Base-by-base conservation (phyloP, 1,284 basidiomycete species). In the Porphyrellus sp. region DNA sequence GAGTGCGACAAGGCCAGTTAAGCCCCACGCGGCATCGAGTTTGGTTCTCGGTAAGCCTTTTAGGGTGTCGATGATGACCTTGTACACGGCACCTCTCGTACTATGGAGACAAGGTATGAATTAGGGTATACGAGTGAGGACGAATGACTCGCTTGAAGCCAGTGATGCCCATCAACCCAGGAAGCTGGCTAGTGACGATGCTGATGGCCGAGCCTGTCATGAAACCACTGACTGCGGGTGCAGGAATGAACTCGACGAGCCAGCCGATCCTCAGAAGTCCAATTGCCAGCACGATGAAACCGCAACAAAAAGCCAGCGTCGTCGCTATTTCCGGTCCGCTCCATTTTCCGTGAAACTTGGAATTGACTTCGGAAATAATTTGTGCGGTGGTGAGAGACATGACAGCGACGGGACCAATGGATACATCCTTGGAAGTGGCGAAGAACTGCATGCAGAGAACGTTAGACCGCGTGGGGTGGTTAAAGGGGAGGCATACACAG, bases 321-420 rank as follows among this genome's bases (percentile, higher is more conserved):
- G 86, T 91, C 3, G 91, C 96, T 58, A 99, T 98, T 53, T 85
- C 76, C 7, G 89, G 85, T 4, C 74, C 74, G 3, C 70, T 63
- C 80, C 83, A 94, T 61, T 75, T 65, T 24, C 73, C 69, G 2
- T 80, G 83, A 61, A 83, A 74, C 5, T 63, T 61, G 0, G 72
- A 59, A 33, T 88, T 67, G 46, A 96, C 83, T 38, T 80, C 70
- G 24, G 77, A 74, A 67, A 97, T 89, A 57, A 96, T 85, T 64
- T 91, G 85, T 15, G 91, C 81, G n/a, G 87, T 85, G 31, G 92
- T 90, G 49, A 97, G 82, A 8, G 92, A 96, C 93, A 98, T 97
- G 71, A 99, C 96, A 16, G 96, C 95, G 57, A 96, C 94, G 3
- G 94, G 94, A 46, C 94, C 94, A 59, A 98, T 97, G 12, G 92